These are phyloP conservation scores for Pneumocystis wakefieldiae DNA, from an alignment of 1,139 yeast genomes.

Conservation along the genomic window DNA sequence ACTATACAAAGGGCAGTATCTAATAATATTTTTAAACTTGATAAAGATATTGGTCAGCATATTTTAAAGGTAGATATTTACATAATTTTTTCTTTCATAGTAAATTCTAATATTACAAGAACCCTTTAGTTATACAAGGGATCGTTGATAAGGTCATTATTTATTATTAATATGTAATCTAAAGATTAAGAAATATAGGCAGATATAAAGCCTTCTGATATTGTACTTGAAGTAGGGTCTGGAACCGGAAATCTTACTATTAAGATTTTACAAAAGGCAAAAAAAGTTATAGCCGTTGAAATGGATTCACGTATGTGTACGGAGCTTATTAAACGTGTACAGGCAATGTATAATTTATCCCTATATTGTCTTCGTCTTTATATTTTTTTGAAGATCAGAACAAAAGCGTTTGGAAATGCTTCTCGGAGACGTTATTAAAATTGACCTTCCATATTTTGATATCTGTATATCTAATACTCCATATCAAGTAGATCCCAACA, in stretches of 20 bases:
- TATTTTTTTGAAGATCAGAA: constrained; percentile 49
- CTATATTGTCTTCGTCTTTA: not conserved
- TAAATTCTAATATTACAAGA: constrained; percentile 36
- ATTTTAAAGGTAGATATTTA: constrained; percentile 25
- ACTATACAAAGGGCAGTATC: not conserved
- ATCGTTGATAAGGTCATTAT: constrained; percentile 59
- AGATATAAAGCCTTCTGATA: constrained; percentile 77
- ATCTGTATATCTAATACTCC: constrained; percentile 96
- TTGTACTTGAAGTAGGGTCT: constrained; percentile 93
- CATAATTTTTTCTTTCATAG: not conserved
- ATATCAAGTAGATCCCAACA: constrained; percentile 37
- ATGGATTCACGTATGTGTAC: constrained; percentile 99
- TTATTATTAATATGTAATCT: not conserved
- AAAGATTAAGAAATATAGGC: constrained; percentile 28
- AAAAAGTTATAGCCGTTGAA: constrained; percentile 85
- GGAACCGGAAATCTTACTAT: constrained; percentile 98
- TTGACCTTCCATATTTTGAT: constrained; percentile 88
- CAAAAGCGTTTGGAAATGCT: constrained; percentile 82
- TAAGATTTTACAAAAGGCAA: constrained; percentile 77
- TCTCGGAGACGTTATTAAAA: constrained; percentile 90
- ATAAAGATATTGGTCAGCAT: constrained; percentile 94
- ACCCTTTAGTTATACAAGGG: constrained; percentile 94
- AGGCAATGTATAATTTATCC: constrained; percentile 27
- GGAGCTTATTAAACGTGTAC: constrained; percentile 91
- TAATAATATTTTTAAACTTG: constrained; percentile 34